A percentile compares a stretch with the other conserved stretches of the same genome.
Conservation (phyloP, 441 rosid species). For the Erodium texanum region DNA sequence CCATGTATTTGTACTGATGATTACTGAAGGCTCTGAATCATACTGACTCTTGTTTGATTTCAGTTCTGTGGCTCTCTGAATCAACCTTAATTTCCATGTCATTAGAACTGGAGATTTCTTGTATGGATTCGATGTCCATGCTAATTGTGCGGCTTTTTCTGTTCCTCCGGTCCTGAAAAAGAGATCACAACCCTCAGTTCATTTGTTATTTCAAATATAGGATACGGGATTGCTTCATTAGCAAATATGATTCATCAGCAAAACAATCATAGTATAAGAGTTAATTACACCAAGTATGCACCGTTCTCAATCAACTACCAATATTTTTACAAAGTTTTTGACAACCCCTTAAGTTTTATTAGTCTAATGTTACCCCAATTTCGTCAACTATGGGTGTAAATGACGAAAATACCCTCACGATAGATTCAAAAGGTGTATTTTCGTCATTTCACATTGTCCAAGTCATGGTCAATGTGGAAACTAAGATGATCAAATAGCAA, state of each 20-base stretch:
- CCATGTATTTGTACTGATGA: constrained; percentile 11
- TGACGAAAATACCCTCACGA: too few relatives aligned
- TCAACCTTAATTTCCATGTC: constrained; percentile 30
- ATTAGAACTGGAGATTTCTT: constrained; percentile 3
- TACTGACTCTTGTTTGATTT: constrained; percentile 21
- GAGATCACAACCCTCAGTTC: not conserved
- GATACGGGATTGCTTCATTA: not conserved
- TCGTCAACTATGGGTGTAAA: too few relatives aligned
- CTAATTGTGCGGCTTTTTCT: not conserved
- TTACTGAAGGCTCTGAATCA: constrained; percentile 1
- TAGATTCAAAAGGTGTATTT: too few relatives aligned
- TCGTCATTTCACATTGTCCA: too few relatives aligned
- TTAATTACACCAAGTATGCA: too few relatives aligned
- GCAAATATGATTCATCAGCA: not conserved
- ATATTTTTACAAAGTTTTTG: too few relatives aligned
- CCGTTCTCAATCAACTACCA: too few relatives aligned
- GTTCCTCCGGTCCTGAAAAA: constrained; percentile 1
- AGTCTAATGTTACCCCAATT: too few relatives aligned
- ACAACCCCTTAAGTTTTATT: too few relatives aligned
- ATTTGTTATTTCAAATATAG: too few relatives aligned
- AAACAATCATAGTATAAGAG: not conserved
- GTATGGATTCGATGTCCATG: not conserved
- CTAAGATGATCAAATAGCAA: not conserved
- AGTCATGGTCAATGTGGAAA: not conserved
- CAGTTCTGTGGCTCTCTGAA: constrained; percentile 22